A percentile compares a stretch with the other conserved stretches of the same genome.
Conservation (phyloP, 148 eudicot genomes). For the Pharnaceum exiguum region DNA sequence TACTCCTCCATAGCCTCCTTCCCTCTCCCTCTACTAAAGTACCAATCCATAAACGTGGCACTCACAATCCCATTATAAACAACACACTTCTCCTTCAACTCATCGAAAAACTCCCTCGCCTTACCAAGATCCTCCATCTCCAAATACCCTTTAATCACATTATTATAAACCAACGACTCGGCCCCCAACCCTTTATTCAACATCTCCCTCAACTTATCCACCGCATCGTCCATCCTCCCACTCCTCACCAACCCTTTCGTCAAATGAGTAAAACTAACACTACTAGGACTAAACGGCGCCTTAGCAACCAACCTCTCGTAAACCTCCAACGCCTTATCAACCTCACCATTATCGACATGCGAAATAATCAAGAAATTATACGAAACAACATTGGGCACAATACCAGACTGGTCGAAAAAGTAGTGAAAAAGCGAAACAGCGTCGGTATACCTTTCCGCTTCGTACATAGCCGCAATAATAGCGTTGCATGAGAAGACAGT, state of each 20-base stretch:
- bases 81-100: conserved; percentile 65
- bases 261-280: conserved; percentile 61
- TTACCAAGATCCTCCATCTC: conserved; percentile 56
- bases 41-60: conserved; percentile 88
- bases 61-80: conserved; percentile 83
- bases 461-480: conserved; percentile 62
- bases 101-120: conserved; percentile 80
- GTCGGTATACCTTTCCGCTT: conserved; percentile 48
- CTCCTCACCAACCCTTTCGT: conserved; percentile 66
- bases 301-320: conserved; percentile 37
- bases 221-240: conserved; percentile 57
- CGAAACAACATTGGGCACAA: conserved; percentile 64
- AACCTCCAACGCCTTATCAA: conserved; percentile 45
- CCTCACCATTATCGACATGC: conserved; percentile 46
- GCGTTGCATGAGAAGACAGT: conserved; percentile 97
- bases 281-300: conserved; percentile 69
- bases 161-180: conserved; percentile 70
- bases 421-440: conserved; percentile 55
- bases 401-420: conserved; percentile 57
- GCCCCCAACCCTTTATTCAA: conserved; percentile 69
- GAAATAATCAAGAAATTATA: conserved; percentile 52
- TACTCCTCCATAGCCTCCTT: conserved; percentile 90
- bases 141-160: conserved; percentile 66
- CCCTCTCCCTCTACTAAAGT: conserved; percentile 46
- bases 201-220: conserved; percentile 67